Conservation (phyloP, 2,329 filamentous ascomycete genomes). For the Colletotrichum gigasporum region DNA sequence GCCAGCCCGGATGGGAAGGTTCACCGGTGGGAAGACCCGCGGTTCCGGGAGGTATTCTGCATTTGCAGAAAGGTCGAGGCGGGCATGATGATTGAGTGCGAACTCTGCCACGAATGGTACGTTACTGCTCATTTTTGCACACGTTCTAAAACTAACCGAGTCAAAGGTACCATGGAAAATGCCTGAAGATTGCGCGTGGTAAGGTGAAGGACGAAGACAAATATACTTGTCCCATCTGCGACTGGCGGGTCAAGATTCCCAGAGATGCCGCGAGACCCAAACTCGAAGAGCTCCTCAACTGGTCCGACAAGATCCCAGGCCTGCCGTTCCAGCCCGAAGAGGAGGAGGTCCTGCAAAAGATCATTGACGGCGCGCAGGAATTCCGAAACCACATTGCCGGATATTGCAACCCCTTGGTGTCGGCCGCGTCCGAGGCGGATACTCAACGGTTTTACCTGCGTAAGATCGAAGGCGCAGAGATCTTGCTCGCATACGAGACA, state of each 20-base stretch:
- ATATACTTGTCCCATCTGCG: slow-evolving; percentile 97
- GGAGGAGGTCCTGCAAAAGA: slow-evolving; percentile 84
- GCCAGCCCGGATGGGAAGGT: slow-evolving; percentile 66
- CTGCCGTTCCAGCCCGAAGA: slow-evolving; percentile 97
- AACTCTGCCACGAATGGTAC: slow-evolving; percentile 96
- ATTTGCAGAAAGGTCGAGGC: slow-evolving; percentile 94
- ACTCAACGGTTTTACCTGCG: slow-evolving; percentile 94
- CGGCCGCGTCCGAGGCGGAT: slow-evolving; percentile 85
- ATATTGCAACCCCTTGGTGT: slow-evolving; percentile 83
- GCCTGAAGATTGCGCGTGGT: slow-evolving; percentile 94
- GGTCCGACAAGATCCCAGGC: slow-evolving; percentile 82
- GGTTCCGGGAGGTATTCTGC: slow-evolving; percentile 86
- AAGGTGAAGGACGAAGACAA: slow-evolving; percentile 99
- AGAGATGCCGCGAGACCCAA: slow-evolving; percentile 96
- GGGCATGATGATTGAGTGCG: slow-evolving; percentile 99
- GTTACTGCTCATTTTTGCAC: slow-evolving; percentile 39
- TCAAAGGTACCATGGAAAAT: slow-evolving; percentile 93
- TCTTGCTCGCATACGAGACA: slow-evolving; percentile 90
- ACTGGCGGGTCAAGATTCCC: slow-evolving; percentile 96
- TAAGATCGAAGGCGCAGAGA: slow-evolving; percentile 96
- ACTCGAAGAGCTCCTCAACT: slow-evolving; percentile 84
- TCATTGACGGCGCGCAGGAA: slow-evolving; percentile 83
- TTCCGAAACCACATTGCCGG: slow-evolving; percentile 85
- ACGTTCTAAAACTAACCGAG: slow-evolving; percentile 1
- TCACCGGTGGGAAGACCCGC: slow-evolving; percentile 69